A percentile compares a stretch with the other conserved stretches of the same genome.
phyloP scores from a whole-genome alignment of 2,329 filamentous ascomycete species.

The Metarhizium humberi region DNA sequence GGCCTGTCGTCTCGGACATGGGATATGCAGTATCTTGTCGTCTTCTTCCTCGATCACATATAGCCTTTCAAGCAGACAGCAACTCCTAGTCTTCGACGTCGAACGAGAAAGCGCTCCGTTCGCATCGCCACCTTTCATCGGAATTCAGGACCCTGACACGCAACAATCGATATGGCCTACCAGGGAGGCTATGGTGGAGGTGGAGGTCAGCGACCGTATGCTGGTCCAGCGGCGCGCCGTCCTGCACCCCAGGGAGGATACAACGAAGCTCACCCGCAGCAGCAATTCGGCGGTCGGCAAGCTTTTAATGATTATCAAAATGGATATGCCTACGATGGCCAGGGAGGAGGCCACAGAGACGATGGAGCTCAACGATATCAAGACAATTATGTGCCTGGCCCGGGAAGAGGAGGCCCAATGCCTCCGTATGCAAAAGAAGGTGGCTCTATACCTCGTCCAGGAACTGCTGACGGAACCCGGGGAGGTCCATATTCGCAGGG shows the following conservation, averaged over 20 bases:
- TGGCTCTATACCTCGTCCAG: conserved; percentile 32
- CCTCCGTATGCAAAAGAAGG: conserved; percentile 36
- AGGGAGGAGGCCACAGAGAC: conserved; percentile 29
- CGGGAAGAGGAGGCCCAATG: conserved; percentile 31
- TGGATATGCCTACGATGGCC: conserved; percentile 35
- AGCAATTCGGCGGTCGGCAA: conserved; percentile 26
- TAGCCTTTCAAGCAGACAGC: background rate
- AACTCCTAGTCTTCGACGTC: background rate
- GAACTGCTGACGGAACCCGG: conserved; percentile 27
- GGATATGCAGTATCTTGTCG: background rate
- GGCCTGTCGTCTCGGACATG: conserved; percentile 2
- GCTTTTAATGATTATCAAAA: conserved; percentile 38
- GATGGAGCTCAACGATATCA: conserved; percentile 26
- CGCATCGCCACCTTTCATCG: background rate
- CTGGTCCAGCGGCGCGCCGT: conserved; percentile 33
- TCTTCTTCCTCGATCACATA: background rate
- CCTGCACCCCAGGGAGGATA: conserved; percentile 25
- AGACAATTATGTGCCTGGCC: conserved; percentile 28
- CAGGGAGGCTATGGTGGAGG: conserved; percentile 28
- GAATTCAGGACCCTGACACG: background rate
- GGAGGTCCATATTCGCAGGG: conserved; percentile 28
- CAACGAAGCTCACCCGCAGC: conserved; percentile 17
- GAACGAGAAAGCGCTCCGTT: background rate
- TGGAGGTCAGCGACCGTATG: conserved; percentile 37
- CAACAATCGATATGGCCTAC: conserved; percentile 36